Evolutionary conservation across 164 flowering plant genomes (phyloP).

Genomic region (Berberis vulgaris): DNA sequence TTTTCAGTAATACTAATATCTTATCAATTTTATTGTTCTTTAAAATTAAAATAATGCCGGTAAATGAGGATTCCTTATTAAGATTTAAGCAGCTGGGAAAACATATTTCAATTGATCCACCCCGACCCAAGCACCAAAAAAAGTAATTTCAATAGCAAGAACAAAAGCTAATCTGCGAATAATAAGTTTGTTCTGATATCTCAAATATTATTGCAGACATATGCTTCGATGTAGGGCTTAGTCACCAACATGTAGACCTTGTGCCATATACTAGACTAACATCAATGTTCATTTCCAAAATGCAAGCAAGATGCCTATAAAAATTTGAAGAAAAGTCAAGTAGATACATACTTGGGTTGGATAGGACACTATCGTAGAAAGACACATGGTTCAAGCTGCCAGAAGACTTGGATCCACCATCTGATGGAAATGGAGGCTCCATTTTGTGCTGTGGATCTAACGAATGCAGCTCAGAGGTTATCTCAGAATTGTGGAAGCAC

Average conservation of each 20-base stretch:
- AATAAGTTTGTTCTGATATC: too few relatives aligned
- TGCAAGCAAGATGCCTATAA: background rate
- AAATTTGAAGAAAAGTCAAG: background rate
- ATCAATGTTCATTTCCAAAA: background rate
- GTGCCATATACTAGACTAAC: background rate
- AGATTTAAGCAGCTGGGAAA: too few relatives aligned
- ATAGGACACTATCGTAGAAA: conserved; percentile 38
- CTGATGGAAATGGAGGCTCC: conserved; percentile 29
- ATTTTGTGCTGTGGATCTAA: conserved; percentile 34
- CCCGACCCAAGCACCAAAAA: too few relatives aligned
- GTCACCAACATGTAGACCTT: background rate
- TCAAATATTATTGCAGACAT: too few relatives aligned
- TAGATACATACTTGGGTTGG: conserved; percentile 31
- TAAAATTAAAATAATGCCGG: background rate
- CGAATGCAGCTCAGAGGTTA: conserved; percentile 38
- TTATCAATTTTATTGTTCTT: background rate
- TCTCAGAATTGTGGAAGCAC: conserved; percentile 56
- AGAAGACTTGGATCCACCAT: conserved; percentile 30
- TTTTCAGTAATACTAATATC: too few relatives aligned
- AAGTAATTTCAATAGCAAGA: too few relatives aligned
- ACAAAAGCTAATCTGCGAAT: too few relatives aligned
- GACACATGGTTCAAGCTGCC: conserved; percentile 34
- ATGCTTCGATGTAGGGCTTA: too few relatives aligned
- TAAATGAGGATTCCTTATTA: too few relatives aligned
- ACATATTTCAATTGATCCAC: too few relatives aligned